Evolutionary conservation across 2,329 filamentous ascomycete species (phyloP).

Genomic region (Eutypella sp.): DNA sequence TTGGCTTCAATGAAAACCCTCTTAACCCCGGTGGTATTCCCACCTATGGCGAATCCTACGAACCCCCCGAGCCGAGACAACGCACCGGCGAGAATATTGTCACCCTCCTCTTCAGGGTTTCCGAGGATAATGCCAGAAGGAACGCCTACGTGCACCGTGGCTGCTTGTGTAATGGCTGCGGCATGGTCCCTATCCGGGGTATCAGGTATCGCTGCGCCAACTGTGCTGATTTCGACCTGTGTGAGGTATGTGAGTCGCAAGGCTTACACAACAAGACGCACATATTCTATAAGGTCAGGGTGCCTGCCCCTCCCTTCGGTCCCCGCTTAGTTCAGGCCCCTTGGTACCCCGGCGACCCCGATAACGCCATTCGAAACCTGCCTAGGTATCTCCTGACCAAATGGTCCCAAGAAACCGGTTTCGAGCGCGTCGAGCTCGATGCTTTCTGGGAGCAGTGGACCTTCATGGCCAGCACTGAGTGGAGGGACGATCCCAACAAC

Average conservation of each 20-base stretch:
- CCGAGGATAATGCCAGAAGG: conserved; percentile 82
- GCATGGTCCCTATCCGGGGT: conserved; percentile 81
- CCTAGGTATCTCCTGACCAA: conserved; percentile 62
- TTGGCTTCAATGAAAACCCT: conserved; percentile 34
- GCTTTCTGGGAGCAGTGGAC: conserved; percentile 97
- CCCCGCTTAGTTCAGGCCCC: conserved; percentile 75
- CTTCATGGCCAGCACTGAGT: conserved; percentile 83
- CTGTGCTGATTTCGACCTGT: conserved; percentile 93
- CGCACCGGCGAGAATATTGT: conserved; percentile 73
- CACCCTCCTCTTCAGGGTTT: conserved; percentile 83
- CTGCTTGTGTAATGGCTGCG: conserved; percentile 87
- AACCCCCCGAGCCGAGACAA: conserved; percentile 36
- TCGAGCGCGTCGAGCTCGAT: conserved; percentile 84
- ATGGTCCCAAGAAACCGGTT: conserved; percentile 65
- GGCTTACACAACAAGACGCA: conserved; percentile 81
- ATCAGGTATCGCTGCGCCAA: conserved; percentile 93
- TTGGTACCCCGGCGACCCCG: conserved; percentile 85
- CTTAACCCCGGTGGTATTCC: conserved; percentile 33
- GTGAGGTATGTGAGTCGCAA: conserved; percentile 83
- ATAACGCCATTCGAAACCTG: conserved; percentile 63
- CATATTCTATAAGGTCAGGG: conserved; percentile 91
- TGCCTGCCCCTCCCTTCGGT: conserved; percentile 81
- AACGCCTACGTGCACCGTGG: conserved; percentile 91
- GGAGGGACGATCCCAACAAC: conserved; percentile 72
- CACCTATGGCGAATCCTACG: too few relatives aligned